Conservation (phyloP, 2,329 filamentous ascomycete species). For the Shiraia sp. region DNA sequence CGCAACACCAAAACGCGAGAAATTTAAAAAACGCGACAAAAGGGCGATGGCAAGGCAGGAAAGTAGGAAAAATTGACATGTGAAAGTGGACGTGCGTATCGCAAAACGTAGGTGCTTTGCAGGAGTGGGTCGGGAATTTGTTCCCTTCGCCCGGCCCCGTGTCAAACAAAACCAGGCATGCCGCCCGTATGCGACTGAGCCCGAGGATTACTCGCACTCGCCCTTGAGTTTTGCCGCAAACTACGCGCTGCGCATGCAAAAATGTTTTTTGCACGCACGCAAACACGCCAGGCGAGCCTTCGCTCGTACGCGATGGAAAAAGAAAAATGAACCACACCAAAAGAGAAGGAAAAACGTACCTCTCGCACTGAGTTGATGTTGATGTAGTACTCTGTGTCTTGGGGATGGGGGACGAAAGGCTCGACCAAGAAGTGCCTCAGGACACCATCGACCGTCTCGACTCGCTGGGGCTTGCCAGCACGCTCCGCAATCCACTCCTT, state of each 20-base stretch:
- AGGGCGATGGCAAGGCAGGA: constrained; percentile 15
- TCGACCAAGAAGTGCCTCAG: constrained; percentile 96
- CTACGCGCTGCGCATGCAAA: constrained; percentile 9
- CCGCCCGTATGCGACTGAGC: constrained; percentile 26
- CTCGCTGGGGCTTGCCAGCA: constrained; percentile 88
- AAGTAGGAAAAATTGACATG: constrained; percentile 33
- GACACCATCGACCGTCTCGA: constrained; percentile 87
- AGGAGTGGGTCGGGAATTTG: constrained; percentile 43
- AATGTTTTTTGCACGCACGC: constrained; percentile 14
- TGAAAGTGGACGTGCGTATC: constrained; percentile 39
- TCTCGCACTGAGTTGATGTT: constrained; percentile 99
- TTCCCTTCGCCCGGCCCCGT: constrained; percentile 47
- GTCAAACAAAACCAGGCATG: constrained; percentile 40
- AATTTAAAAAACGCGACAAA: constrained; percentile 17
- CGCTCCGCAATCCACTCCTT: constrained; percentile 91
- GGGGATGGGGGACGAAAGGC: constrained; percentile 94
- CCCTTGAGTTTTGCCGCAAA: constrained; percentile 18
- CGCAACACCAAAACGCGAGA: constrained; percentile 35
- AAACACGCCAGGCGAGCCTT: constrained; percentile 1
- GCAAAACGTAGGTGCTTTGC: constrained; percentile 35
- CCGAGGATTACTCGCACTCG: constrained; percentile 1
- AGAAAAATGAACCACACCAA: constrained; percentile 4
- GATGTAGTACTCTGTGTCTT: constrained; percentile 98
- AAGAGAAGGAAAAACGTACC: constrained; percentile 66
- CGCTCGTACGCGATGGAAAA: neutral